phyloP scores from a whole-genome alignment of 768 basidiomycete species.

The Russula olivacea region DNA sequence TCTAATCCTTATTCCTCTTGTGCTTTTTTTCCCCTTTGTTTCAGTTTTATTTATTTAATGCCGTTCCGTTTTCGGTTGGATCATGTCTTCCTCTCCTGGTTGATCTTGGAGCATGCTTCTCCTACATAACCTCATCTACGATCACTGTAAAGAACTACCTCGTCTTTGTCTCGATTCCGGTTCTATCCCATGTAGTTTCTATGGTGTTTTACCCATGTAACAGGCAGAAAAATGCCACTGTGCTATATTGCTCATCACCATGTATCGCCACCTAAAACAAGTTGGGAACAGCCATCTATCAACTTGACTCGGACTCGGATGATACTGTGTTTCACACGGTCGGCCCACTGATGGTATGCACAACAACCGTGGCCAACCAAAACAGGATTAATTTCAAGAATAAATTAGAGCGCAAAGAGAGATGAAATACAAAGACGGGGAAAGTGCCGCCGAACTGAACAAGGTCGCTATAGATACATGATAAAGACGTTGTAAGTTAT shows the following conservation, averaged over 20 bases:
- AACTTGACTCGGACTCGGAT: not conserved
- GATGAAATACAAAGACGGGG: not conserved
- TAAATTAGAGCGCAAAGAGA: slow-evolving; percentile 1
- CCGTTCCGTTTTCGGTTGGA: not conserved
- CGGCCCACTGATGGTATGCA: not conserved
- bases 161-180: not conserved
- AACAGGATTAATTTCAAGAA: not conserved
- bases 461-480: slow-evolving; percentile 11
- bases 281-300: not conserved
- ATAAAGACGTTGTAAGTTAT: not conserved
- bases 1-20: not conserved
- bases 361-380: not conserved
- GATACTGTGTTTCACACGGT: not conserved
- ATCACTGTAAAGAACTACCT: slow-evolving; percentile 3
- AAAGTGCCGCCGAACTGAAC: not conserved
- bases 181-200: slow-evolving; percentile 3
- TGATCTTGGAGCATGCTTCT: not conserved
- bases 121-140: slow-evolving; percentile 4
- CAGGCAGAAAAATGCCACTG: not conserved
- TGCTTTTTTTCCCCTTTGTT: too few relatives aligned
- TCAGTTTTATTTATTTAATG: not conserved
- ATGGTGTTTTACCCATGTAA: not conserved
- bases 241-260: not conserved
- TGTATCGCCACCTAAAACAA: not conserved
- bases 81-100: not conserved